phyloP scores from a whole-genome alignment of 805 yeast species.

The Wickerhamomyces silvicola region DNA sequence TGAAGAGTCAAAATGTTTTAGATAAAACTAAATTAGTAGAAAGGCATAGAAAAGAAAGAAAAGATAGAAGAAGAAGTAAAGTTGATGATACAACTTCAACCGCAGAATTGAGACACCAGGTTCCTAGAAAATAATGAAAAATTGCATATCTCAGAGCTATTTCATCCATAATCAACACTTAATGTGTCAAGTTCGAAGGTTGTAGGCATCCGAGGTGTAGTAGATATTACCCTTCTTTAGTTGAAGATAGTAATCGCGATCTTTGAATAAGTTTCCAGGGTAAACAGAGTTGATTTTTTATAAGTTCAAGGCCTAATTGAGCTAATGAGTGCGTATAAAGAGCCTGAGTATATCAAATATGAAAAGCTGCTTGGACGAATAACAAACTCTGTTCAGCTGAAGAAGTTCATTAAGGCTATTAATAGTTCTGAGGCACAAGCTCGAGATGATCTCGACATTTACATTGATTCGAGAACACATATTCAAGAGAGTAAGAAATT shows the following conservation, averaged over 20 bases:
- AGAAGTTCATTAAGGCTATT: constrained; percentile 20
- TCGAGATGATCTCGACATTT: constrained; percentile 18
- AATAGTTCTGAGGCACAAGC: constrained; percentile 18
- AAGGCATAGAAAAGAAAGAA: constrained; percentile 34
- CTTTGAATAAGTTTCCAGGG: too few species aligned
- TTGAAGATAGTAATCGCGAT: too few species aligned
- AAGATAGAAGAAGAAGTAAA: constrained; percentile 30
- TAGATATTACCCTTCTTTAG: too few species aligned
- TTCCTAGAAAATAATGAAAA: too few species aligned
- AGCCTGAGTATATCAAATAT: constrained; percentile 8
- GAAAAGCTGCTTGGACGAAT: constrained; percentile 18
- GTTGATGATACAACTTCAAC: constrained; percentile 2
- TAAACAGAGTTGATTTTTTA: too few species aligned
- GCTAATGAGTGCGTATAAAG: constrained; percentile 2
- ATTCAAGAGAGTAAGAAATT: constrained; percentile 31
- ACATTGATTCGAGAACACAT: constrained; percentile 20
- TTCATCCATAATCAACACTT: too few species aligned
- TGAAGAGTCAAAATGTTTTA: constrained; percentile 14
- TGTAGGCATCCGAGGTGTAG: too few species aligned
- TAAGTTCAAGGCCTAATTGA: neutral
- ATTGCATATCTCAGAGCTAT: too few species aligned
- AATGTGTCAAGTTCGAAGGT: too few species aligned
- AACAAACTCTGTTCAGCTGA: constrained; percentile 17
- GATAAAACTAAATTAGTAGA: constrained; percentile 27
- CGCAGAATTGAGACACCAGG: neutral